These are phyloP conservation scores for Bassia scoparia DNA, from an alignment of 148 eudicot species.

Conservation along the genomic window DNA sequence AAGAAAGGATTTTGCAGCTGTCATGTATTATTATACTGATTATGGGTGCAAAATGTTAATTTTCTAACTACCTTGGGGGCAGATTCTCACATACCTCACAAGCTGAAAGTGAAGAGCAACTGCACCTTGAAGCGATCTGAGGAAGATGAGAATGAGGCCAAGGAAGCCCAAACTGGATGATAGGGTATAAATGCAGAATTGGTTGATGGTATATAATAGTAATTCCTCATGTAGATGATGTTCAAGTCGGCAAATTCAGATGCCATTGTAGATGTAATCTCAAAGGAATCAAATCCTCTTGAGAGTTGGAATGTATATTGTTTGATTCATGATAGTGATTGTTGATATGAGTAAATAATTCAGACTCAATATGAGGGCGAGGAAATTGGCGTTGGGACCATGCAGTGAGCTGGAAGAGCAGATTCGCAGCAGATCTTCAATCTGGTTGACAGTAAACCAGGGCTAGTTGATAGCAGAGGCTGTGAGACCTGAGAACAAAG, in stretches of 20 bases:
- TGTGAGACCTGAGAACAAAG: constrained; percentile 17
- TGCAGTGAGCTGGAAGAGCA: not conserved
- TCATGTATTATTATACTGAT: constrained; percentile 17
- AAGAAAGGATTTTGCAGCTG: constrained; percentile 2
- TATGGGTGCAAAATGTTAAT: constrained; percentile 19
- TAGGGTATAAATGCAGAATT: not conserved
- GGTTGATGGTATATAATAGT: constrained; percentile 20
- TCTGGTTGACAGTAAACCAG: constrained; percentile 8
- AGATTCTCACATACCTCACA: constrained; percentile 8
- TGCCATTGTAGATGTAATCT: not conserved
- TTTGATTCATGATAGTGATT: constrained; percentile 1
- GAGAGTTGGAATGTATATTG: constrained; percentile 11
- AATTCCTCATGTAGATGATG: constrained; percentile 10
- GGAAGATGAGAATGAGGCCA: constrained; percentile 6
- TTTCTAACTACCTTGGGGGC: not conserved
- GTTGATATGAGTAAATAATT: constrained; percentile 12
- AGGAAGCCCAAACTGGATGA: constrained; percentile 1
- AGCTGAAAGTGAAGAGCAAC: constrained; percentile 8
- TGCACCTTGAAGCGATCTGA: constrained; percentile 9
- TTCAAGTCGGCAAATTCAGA: constrained; percentile 3
- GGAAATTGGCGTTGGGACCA: constrained; percentile 6
- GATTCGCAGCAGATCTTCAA: constrained; percentile 2
- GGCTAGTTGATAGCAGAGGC: constrained; percentile 14
- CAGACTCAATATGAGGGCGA: not conserved
- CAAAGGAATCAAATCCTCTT: not conserved